Evolutionary conservation across 768 basidiomycete genomes (phyloP), one percentile per base, ranked within the genome.

Genomic region (Rhizopogon rudus): DNA sequence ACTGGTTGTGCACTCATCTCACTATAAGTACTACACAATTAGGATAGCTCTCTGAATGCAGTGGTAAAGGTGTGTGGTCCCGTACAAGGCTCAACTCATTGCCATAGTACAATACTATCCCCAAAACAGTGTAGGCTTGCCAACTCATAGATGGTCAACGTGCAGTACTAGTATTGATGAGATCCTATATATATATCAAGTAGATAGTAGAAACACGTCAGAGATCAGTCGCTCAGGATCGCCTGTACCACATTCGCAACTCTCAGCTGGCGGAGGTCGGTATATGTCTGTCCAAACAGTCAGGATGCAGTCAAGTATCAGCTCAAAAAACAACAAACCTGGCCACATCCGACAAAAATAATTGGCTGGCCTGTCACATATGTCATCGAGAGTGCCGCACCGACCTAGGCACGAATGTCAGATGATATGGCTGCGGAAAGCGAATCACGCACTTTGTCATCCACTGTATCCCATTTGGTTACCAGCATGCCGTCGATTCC

Each of bases 391-490:
- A 99, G 78, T 8, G 97, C 97, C 6, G 97, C 97, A 37, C 97
- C 97, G 50, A 99, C 96, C 95, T 97, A 64, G 2, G 46, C 8
- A 35, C 54, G 44, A 57, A 35, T 51, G 28, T 31, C 16, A 33
- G 29, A 49, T 31, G 22, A 7, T 8, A 49, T 37, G 14, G 28
- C 22, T 44, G 37, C 37, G 29, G 40, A 29, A 57, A 22, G 28
- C 39, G 2, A 12, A 20, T 3, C 5, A 69, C 80, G 53, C 54
- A 90, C 95, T 82, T 95, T 95, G 73, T 95, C 93, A 64, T 94
- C 93, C 20, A 98, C 97, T 1, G 96, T 98, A 65, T 99, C 97
- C 88, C 97, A 98, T 72, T 99, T 99, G 33, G 97, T 99, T 56
- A 99, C 84, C 43, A 99, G 77, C 88, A 97, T 98, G 25, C 96